These are phyloP conservation scores for Dichomitus squalens DNA, from an alignment of 1,284 basidiomycete genomes.

Conservation along the genomic window DNA sequence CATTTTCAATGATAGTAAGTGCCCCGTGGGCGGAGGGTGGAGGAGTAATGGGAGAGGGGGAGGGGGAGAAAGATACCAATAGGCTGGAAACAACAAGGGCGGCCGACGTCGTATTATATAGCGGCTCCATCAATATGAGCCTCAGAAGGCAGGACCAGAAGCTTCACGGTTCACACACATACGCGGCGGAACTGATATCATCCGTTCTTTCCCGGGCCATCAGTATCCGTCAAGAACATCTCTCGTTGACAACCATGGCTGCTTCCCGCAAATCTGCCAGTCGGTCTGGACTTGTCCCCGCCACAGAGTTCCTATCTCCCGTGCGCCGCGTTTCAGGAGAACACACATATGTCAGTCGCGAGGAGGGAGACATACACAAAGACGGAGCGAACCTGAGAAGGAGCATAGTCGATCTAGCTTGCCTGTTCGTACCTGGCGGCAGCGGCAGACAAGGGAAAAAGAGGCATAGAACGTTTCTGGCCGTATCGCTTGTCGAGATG, in stretches of 20 bases:
- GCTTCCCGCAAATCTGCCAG: conserved; percentile 2
- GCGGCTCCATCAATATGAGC: conserved; percentile 12
- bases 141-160: conserved; percentile 4
- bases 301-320: neutral
- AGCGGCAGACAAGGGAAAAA: conserved; percentile 10
- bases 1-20: conserved; percentile 34
- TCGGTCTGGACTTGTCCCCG: neutral
- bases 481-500: conserved; percentile 1
- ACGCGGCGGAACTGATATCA: conserved; percentile 18
- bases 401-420: conserved; percentile 13
- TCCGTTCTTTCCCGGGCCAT: conserved; percentile 23
- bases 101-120: conserved; percentile 17
- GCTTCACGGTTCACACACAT: conserved; percentile 15
- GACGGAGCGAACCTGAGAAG: neutral
- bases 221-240: conserved; percentile 21
- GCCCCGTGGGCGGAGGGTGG: conserved; percentile 27
- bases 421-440: conserved; percentile 15
- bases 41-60: conserved; percentile 16
- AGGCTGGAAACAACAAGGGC: conserved; percentile 16
- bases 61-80: conserved; percentile 28
- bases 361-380: neutral
- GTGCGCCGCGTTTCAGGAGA: neutral
- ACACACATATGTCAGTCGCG: neutral
- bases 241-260: conserved; percentile 10
- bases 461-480: conserved; percentile 8